Percentiles rank a stretch among this genome's conserved stretches.
These are phyloP conservation scores for Geranomyces michiganensis DNA, from an alignment of 192 early-diverging fungal genomes.

Conservation along the genomic window DNA sequence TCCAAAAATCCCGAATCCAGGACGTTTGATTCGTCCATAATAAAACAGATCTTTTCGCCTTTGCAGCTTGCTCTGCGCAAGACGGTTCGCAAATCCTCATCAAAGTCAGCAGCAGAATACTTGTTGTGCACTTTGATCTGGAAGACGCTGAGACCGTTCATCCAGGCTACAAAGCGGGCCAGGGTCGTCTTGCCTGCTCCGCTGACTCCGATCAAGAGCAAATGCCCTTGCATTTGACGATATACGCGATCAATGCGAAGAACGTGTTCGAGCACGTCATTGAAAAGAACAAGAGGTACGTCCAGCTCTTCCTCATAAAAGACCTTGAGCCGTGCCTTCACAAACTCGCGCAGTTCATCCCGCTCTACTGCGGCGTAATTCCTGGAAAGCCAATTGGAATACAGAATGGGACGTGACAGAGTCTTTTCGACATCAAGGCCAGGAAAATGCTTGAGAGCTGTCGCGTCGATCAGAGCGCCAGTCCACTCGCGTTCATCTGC, in stretches of 20 bases:
- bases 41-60: conserved; percentile 97
- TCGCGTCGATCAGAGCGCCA: conserved; percentile 78
- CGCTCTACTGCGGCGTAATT: conserved; percentile 87
- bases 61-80: conserved; percentile 91
- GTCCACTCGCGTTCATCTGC: conserved; percentile 91
- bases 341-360: conserved; percentile 89
- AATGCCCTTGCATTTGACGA: conserved; percentile 96
- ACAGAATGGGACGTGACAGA: conserved; percentile 88
- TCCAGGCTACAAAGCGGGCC: conserved; percentile 99
- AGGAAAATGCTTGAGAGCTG: conserved; percentile 89
- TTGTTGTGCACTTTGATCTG: conserved; percentile 99
- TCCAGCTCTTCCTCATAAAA: conserved; percentile 99
- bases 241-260: conserved; percentile 98
- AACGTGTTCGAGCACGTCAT: conserved; percentile 97
- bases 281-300: conserved; percentile 93
- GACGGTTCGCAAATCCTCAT: conserved; percentile 92
- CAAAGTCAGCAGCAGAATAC: conserved; percentile 95
- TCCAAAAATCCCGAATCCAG: conserved; percentile 98
- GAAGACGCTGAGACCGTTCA: conserved; percentile 96
- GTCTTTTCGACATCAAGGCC: conserved; percentile 69
- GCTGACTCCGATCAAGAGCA: conserved; percentile 96
- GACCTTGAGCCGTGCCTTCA: conserved; percentile 89
- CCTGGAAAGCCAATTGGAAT: conserved; percentile 97
- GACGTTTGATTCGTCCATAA: conserved; percentile 98
- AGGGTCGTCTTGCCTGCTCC: conserved; percentile 98